phyloP scores from a whole-genome alignment of 441 rosid species.

The Macaranga tanarius region DNA sequence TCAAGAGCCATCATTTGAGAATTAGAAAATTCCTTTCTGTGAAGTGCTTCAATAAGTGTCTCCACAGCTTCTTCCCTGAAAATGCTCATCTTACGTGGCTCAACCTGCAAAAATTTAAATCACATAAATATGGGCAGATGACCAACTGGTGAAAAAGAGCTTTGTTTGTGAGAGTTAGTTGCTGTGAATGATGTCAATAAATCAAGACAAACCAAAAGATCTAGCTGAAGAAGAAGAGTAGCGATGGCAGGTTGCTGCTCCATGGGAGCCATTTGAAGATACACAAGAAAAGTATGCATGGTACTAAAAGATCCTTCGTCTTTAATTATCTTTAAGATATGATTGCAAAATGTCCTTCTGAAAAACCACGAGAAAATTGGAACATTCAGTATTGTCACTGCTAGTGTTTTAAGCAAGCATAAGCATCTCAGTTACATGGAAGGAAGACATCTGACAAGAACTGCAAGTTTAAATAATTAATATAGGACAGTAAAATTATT shows the following conservation, averaged over 20 bases:
- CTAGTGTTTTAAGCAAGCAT: neutral
- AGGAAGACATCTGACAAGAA: neutral
- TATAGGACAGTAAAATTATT: neutral
- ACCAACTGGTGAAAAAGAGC: neutral
- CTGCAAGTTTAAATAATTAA: neutral
- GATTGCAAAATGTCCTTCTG: constrained; percentile 56
- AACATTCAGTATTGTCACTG: neutral
- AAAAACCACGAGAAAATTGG: constrained; percentile 18
- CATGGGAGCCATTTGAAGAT: constrained; percentile 77
- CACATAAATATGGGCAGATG: constrained; percentile 16
- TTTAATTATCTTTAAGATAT: constrained; percentile 49
- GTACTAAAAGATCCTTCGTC: constrained; percentile 66
- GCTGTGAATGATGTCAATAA: constrained; percentile 8
- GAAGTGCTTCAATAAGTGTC: constrained; percentile 54
- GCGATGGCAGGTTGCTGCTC: constrained; percentile 60
- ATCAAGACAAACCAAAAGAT: constrained; percentile 51
- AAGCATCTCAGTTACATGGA: neutral
- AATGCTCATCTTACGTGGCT: constrained; percentile 73
- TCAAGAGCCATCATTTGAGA: constrained; percentile 54
- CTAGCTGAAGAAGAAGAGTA: constrained; percentile 68
- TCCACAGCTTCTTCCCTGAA: constrained; percentile 72
- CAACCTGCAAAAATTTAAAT: constrained; percentile 37
- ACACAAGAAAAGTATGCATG: constrained; percentile 66
- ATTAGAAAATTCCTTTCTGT: constrained; percentile 51
- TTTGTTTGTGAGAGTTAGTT: neutral